Percentiles rank a stretch among this genome's conserved stretches.
phyloP scores from a whole-genome alignment of 2,329 filamentous ascomycete species.

The Lecanosticta acicola region DNA sequence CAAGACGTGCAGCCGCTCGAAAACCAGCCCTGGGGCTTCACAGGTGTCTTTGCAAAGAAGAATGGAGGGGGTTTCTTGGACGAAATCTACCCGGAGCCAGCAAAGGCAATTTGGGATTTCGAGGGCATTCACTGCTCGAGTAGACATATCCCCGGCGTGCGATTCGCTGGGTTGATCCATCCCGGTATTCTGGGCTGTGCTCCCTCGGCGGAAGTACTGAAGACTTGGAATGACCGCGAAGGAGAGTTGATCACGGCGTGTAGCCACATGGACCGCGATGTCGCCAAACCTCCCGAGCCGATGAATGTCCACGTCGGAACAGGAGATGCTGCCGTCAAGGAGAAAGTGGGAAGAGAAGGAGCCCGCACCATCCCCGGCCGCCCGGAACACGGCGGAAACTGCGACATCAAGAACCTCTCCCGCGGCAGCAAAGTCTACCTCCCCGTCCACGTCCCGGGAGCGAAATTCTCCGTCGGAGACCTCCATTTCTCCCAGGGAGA shows the following conservation, averaged over 20 bases:
- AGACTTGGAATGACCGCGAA: constrained; percentile 79
- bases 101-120: constrained; percentile 72
- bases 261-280: constrained; percentile 60
- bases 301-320: constrained; percentile 67
- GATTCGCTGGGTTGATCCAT: constrained; percentile 80
- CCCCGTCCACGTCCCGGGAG: constrained; percentile 78
- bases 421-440: constrained; percentile 78
- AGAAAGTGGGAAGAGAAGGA: constrained; percentile 68
- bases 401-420: constrained; percentile 82
- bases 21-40: constrained; percentile 85
- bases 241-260: constrained; percentile 67
- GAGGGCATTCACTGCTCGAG: constrained; percentile 76
- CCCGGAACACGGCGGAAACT: constrained; percentile 84
- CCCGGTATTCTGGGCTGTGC: constrained; percentile 88
- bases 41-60: constrained; percentile 68
- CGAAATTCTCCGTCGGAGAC: constrained; percentile 87
- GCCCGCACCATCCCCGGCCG: constrained; percentile 79
- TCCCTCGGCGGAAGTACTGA: constrained; percentile 70
- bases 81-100: constrained; percentile 75
- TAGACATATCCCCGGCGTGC: constrained; percentile 79
- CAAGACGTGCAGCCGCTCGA: constrained; percentile 88
- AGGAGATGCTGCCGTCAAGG: constrained; percentile 51
- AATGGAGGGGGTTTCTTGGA: constrained; percentile 85
- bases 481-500: constrained; percentile 67
- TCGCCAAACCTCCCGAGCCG: constrained; percentile 71